Conservation (phyloP, 208 protist genomes). For the Herpetomonas tarakana region DNA sequence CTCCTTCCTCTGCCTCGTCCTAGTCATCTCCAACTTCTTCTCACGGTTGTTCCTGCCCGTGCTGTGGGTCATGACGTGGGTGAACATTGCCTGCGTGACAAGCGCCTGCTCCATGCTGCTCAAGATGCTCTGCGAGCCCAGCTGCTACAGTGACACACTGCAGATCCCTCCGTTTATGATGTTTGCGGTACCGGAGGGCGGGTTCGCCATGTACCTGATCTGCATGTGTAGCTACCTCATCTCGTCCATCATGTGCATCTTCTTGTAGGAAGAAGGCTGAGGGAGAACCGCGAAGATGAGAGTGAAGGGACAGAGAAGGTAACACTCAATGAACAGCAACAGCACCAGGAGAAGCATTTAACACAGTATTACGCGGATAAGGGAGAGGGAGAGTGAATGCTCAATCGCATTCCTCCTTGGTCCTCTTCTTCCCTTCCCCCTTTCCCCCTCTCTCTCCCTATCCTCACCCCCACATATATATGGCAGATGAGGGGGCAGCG, state of each 20-base stretch:
- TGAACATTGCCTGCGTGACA: slow-evolving; percentile 23
- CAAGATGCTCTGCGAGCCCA: slow-evolving; percentile 22
- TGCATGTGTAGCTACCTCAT: slow-evolving; percentile 22
- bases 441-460: not conserved
- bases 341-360: not conserved
- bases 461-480: not conserved
- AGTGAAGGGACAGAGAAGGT: not conserved
- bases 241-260: slow-evolving; percentile 30
- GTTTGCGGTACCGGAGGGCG: slow-evolving; percentile 36
- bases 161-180: slow-evolving; percentile 30
- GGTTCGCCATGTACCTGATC: slow-evolving; percentile 34
- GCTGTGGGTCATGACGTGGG: slow-evolving; percentile 46
- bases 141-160: slow-evolving; percentile 28
- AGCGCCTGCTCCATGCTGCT: slow-evolving; percentile 26
- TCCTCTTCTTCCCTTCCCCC: not conserved
- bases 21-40: slow-evolving; percentile 41
- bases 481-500: not conserved
- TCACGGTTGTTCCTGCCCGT: slow-evolving; percentile 43
- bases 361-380: not conserved
- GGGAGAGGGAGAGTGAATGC: not conserved
- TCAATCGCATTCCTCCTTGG: not conserved
- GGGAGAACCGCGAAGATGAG: not conserved
- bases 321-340: not conserved
- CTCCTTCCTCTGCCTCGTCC: slow-evolving; percentile 23
- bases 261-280: slow-evolving; percentile 13